phyloP scores from a whole-genome alignment of 768 basidiomycete species.

The Mycena pura region DNA sequence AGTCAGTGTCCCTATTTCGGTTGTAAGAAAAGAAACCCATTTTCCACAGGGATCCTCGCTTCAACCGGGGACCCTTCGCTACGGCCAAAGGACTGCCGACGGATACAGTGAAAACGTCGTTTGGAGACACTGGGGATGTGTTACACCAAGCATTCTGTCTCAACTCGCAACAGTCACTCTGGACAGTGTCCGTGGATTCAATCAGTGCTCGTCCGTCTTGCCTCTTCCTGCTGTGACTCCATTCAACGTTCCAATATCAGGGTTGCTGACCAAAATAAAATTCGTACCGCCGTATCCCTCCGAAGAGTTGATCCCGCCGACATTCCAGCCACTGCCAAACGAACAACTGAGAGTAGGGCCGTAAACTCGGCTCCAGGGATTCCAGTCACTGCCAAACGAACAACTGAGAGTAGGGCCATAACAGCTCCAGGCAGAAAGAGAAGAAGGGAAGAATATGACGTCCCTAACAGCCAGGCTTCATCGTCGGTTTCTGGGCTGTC shows the following conservation, averaged over 20 bases:
- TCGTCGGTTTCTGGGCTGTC: slow-evolving; percentile 20
- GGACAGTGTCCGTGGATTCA: slow-evolving; percentile 57
- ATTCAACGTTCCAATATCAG: slow-evolving; percentile 38
- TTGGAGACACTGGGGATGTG: slow-evolving; percentile 87
- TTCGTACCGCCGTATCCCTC: slow-evolving; percentile 61
- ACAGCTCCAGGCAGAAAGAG: slow-evolving; percentile 46
- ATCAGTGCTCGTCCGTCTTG: slow-evolving; percentile 53
- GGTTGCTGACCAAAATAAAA: slow-evolving; percentile 65
- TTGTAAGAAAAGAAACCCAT: too few relatives aligned
- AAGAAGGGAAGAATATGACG: slow-evolving; percentile 45
- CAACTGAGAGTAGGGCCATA: slow-evolving; percentile 1
- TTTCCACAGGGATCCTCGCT: slow-evolving; percentile 51
- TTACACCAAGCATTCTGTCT: slow-evolving; percentile 62
- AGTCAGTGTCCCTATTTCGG: slow-evolving; percentile 31
- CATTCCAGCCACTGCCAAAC: slow-evolving; percentile 59
- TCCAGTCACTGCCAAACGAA: slow-evolving; percentile 50
- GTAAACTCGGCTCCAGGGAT: too few relatives aligned
- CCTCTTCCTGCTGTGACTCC: not conserved
- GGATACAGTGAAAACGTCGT: slow-evolving; percentile 68
- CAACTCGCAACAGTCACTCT: slow-evolving; percentile 52
- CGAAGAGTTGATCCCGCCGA: slow-evolving; percentile 64
- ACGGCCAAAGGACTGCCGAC: slow-evolving; percentile 55
- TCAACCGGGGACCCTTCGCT: slow-evolving; percentile 65
- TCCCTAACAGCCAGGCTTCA: slow-evolving; percentile 23
- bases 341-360: too few relatives aligned